Evolutionary conservation across 163 green algal species (phyloP), one percentile per base, ranked within the genome.

Genomic region (Botryococcus braunii): DNA sequence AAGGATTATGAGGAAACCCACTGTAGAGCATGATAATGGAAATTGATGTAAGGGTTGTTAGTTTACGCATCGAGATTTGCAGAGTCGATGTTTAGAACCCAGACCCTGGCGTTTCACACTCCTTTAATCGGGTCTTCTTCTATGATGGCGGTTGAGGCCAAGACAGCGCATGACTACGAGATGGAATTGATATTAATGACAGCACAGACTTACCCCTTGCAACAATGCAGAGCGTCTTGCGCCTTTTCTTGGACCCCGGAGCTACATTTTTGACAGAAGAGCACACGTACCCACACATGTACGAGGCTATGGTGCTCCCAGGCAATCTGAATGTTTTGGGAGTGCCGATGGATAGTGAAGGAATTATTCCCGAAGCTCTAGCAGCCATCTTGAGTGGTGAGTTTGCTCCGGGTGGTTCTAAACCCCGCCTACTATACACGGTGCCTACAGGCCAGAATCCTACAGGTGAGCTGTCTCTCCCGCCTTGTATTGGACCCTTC

Each of bases 391-490:
- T 78, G 37, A 34, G 68, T 35, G 40, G 21, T 5, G 5, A 35
- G 3, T 49, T 39, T 5, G 66, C 34, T 1, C 27, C 35, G n/a
- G 70, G 72, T 6, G 39, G 35, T 3, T 38, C 31, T 1, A n/a
- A 61, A 11, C 83, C 83, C 13, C 77, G 79, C 48, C 23, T 92
- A 57, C 63, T 94, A 49, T 95, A 94, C 78, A 84, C 69, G 23
- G 78, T 92, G 5, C 87, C 86, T 39, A 74, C 69, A 0, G 87
- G 75, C n/a, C 89, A 94, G 58, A 95, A 95, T 74, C 89, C 89
- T 4, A 93, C 87, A 34, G 86, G 89, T 70, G 37, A 23, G 32
- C 4, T n/a, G n/a, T n/a, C n/a, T n/a, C n/a, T n/a, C n/a, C n/a
- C n/a, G n/a, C n/a, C n/a, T n/a, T n/a, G n/a, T n/a, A n/a, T n/a